phyloP scores from a whole-genome alignment of 2,329 filamentous ascomycete species.

The Phaeosphaeriaceae sp. region DNA sequence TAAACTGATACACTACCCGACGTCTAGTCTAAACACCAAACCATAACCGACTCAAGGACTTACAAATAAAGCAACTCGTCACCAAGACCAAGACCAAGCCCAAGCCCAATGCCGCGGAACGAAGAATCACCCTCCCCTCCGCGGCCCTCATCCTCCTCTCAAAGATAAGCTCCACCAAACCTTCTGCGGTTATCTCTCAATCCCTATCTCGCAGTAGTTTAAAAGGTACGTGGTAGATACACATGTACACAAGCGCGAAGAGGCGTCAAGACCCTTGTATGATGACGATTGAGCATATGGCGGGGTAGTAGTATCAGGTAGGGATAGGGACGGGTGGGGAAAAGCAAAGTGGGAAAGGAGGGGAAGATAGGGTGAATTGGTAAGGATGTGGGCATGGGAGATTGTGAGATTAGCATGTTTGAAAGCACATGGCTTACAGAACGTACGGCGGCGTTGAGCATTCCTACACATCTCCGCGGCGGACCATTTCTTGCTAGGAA shows the following conservation, averaged over 20 bases:
- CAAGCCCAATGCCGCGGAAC: too few species aligned
- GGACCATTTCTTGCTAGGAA: too few species aligned
- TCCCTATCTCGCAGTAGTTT: neutral
- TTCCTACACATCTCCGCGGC: too few species aligned
- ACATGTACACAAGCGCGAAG: neutral
- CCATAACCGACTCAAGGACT: too few species aligned
- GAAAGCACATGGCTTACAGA: too few species aligned
- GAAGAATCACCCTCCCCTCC: neutral
- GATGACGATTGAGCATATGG: neutral
- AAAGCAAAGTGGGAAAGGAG: neutral
- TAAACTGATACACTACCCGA: too few species aligned
- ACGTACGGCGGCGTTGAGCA: too few species aligned
- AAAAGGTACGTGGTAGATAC: neutral
- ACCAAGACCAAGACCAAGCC: too few species aligned
- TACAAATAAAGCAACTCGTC: too few species aligned
- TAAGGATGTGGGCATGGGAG: neutral
- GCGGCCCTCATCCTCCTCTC: too few species aligned
- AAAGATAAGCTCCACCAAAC: neutral
- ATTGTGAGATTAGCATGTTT: neutral
- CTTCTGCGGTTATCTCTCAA: neutral
- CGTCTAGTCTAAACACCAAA: too few species aligned
- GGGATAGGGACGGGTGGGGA: neutral
- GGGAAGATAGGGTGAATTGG: neutral
- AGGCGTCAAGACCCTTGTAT: neutral
- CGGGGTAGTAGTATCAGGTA: neutral